phyloP scores from a whole-genome alignment of 1,284 basidiomycete species.

The Trametes hirsuta region DNA sequence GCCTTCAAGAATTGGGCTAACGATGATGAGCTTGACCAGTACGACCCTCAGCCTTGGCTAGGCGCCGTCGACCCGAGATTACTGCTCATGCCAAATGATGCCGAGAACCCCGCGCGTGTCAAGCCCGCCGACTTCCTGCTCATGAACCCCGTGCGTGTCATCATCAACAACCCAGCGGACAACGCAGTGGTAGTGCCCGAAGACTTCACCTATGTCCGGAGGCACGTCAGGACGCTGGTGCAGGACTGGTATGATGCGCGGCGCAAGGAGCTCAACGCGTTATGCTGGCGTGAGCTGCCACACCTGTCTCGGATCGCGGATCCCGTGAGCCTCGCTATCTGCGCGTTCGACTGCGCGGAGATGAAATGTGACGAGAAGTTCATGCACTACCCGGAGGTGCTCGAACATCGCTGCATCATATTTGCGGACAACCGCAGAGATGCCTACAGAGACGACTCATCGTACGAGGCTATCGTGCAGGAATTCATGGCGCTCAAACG shows the following conservation, averaged over 20 bases:
- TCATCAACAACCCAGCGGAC: neutral
- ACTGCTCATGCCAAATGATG: neutral
- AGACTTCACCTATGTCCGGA: neutral
- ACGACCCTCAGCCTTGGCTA: too few species aligned
- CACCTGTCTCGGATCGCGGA: neutral
- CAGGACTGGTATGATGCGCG: neutral
- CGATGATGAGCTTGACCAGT: neutral
- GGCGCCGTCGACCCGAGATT: neutral
- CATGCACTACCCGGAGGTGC: constrained; percentile 8
- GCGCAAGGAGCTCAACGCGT: neutral
- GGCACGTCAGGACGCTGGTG: neutral
- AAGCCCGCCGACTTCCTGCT: constrained; percentile 2
- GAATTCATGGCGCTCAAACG: neutral
- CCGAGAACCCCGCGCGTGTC: neutral
- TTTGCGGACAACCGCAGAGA: neutral
- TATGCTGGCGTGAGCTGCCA: neutral
- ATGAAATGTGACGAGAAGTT: neutral
- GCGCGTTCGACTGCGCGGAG: constrained; percentile 6
- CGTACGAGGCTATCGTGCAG: neutral
- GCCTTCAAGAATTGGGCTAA: too few species aligned
- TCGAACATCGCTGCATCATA: neutral
- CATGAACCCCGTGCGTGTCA: neutral
- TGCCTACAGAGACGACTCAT: too few species aligned
- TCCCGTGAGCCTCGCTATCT: constrained; percentile 1
- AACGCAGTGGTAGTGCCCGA: neutral